Evolutionary conservation across 371 early-diverging fungal species (phyloP), one percentile per base, ranked within the genome.

Genomic region (Rhizomucor miehei): DNA sequence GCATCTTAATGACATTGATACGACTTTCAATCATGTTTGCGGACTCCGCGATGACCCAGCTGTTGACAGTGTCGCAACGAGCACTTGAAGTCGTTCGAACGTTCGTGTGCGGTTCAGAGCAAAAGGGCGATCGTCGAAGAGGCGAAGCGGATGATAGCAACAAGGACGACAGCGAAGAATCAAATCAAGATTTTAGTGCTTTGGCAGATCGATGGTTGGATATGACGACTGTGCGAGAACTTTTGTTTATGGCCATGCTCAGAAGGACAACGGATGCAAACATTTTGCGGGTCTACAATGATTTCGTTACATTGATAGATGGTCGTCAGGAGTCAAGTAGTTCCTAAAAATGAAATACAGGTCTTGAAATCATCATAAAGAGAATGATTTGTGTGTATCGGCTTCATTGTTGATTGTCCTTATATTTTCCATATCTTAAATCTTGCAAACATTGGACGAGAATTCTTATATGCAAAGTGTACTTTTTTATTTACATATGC

Each of bases 21-120:
- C 64, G 76, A 44, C 57, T 84, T 51, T 73, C 75, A 24, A 68
- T 84, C 24, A 57, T 77, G 5, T 55, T 81, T 51, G 81, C 77
- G 6, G 81, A 84, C 40, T 71, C 74, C 0, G 77, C 82, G 3
- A 75, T 68, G 34, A 66, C 69, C 5, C 69, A 77, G 21, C 73
- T 67, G 51, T 35, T 56, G 8, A 52, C 73, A 5, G 77, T 63
- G 0, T 66, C 74, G 0, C 65, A 69, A 37, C 67, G 74, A 35
- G 73, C 72, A 8, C 69, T 77, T 67, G 74, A 77, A 41, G 29
- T 77, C 13, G 55, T 77, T 23, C 74, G 77, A 9, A 54, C 61
- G 1, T 49, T 77, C 38, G 44, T 77, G 10, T 68, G 73, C 37
- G 72, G 72, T 11, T 23, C 20, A 16, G 53, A 52, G 35, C 25